phyloP scores from a whole-genome alignment of 2,329 filamentous ascomycete genomes.

The Botryotinia narcissicola region DNA sequence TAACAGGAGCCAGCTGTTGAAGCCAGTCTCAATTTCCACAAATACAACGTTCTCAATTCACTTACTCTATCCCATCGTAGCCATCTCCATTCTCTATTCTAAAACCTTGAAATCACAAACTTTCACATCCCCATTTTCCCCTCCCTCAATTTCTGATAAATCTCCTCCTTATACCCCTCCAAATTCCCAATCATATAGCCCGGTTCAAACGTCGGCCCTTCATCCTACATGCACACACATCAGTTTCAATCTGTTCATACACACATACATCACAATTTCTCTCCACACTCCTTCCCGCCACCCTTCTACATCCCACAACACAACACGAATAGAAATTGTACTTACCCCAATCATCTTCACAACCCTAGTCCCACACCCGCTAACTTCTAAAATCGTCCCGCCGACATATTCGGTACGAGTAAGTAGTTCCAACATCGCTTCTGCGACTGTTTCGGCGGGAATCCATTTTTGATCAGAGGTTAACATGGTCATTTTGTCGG shows the following conservation, averaged over 20 bases:
- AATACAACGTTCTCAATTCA: not conserved
- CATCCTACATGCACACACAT: conserved; percentile 2
- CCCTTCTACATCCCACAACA: not conserved
- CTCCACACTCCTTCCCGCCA: not conserved
- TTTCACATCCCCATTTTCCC: conserved; percentile 16
- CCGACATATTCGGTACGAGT: conserved; percentile 39
- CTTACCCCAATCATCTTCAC: conserved; percentile 13
- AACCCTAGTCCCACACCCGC: conserved; percentile 28
- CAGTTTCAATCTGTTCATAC: not conserved
- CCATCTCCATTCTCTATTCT: not conserved
- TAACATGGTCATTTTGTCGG: conserved; percentile 7
- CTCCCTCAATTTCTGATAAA: conserved; percentile 13
- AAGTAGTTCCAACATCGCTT: conserved; percentile 28
- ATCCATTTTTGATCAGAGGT: conserved; percentile 38
- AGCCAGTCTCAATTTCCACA: not conserved
- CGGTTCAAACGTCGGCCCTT: not conserved
- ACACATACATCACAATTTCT: not conserved
- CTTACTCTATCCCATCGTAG: not conserved
- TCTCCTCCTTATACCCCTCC: conserved; percentile 22
- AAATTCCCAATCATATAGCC: conserved; percentile 37
- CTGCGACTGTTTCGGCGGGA: conserved; percentile 42
- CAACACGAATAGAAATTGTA: not conserved
- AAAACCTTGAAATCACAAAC: not conserved
- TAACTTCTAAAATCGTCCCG: conserved; percentile 46
- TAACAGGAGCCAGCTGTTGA: not conserved